These are phyloP conservation scores for Phoenix roebelenii DNA, from an alignment of 176 grass and related monocot species.

Conservation along the genomic window DNA sequence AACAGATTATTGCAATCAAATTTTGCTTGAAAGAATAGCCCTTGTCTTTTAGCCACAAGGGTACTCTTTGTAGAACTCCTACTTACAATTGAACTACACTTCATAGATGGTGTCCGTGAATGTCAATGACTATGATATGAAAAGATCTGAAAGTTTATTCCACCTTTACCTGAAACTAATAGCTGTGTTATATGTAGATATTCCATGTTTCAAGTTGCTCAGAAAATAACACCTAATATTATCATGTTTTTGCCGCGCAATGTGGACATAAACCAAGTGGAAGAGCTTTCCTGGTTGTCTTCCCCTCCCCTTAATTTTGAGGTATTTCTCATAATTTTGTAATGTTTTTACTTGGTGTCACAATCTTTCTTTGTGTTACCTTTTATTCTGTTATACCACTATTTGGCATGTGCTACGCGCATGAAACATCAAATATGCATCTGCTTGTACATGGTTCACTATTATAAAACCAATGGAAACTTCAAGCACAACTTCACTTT, in stretches of 20 bases:
- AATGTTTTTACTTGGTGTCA: no score
- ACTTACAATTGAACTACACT: no score
- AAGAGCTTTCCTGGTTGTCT: slow-evolving; percentile 58
- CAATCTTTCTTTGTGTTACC: background rate
- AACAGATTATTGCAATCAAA: no score
- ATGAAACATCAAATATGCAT: no score
- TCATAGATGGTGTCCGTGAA: no score
- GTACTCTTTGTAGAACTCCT: no score
- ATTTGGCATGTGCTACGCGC: background rate
- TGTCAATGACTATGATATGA: background rate
- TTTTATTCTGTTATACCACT: background rate
- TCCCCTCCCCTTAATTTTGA: slow-evolving; percentile 44
- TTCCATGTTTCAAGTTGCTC: slow-evolving; percentile 42
- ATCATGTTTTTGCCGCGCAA: slow-evolving; percentile 71
- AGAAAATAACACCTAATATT: slow-evolving; percentile 40
- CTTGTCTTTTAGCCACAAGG: no score
- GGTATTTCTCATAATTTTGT: slow-evolving; percentile 14
- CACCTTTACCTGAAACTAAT: background rate
- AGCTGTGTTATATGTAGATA: slow-evolving; percentile 13
- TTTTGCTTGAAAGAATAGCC: no score
- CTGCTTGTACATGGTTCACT: no score
- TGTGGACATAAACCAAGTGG: slow-evolving; percentile 40
- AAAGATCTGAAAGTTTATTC: background rate
- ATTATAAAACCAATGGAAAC: no score
- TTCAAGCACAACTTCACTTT: no score